phyloP scores from a whole-genome alignment of 1,284 basidiomycete species.

The Microbotryum saponariae region DNA sequence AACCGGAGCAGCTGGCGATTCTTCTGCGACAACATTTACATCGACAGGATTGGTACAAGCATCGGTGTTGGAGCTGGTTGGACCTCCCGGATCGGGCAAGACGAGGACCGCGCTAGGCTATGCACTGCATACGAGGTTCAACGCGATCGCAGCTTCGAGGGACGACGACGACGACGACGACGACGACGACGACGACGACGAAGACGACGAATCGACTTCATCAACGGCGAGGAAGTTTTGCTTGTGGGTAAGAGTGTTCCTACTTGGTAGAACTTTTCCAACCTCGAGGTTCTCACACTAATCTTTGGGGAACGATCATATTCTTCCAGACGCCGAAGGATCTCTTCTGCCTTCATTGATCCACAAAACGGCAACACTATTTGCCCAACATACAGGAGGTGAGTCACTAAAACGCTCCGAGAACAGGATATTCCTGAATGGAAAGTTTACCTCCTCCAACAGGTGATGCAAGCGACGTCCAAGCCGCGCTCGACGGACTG shows the following conservation, averaged over 20 bases:
- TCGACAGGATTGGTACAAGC: constrained; percentile 7
- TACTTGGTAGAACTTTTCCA: too few relatives aligned
- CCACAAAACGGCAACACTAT: constrained; percentile 6
- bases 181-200: too few relatives aligned
- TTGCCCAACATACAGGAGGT: constrained; percentile 8
- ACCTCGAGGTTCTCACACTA: too few relatives aligned
- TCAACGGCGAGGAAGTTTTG: constrained; percentile 12
- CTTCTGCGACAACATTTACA: too few relatives aligned
- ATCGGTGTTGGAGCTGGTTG: constrained; percentile 18
- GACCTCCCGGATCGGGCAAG: constrained; percentile 27
- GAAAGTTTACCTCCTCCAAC: too few relatives aligned
- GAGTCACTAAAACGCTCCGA: too few relatives aligned
- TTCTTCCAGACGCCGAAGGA: constrained; percentile 19
- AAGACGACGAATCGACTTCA: neutral
- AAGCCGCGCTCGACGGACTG: constrained; percentile 1
- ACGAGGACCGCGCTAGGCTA: constrained; percentile 15
- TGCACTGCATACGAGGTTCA: constrained; percentile 11
- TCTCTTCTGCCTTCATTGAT: constrained; percentile 19
- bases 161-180: neutral
- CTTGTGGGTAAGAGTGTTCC: constrained; percentile 11
- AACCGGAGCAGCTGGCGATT: too few relatives aligned
- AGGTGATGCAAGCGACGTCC: too few relatives aligned
- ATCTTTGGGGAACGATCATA: neutral
- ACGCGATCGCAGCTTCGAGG: neutral
- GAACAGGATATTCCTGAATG: too few relatives aligned